These are phyloP conservation scores for Astrothelium subdiscretum DNA, from an alignment of 495 filamentous ascomycete species.

Conservation along the genomic window DNA sequence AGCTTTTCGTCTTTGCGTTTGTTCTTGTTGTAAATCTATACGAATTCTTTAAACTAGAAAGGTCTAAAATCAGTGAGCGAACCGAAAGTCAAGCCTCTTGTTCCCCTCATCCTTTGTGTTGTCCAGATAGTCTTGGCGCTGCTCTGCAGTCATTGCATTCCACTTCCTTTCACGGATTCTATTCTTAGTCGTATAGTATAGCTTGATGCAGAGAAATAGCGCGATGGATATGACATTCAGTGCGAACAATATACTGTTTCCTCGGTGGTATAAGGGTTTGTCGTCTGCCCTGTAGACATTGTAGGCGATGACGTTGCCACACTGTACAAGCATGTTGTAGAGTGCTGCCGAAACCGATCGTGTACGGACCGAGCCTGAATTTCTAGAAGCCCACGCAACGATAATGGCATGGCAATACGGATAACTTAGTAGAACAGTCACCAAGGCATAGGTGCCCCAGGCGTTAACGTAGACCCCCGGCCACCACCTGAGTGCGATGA, in stretches of 20 bases:
- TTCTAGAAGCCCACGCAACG: conserved; percentile 33
- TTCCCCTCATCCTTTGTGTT: conserved; percentile 29
- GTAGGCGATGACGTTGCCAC: conserved; percentile 25
- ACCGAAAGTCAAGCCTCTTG: conserved; percentile 32
- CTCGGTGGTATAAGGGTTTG: conserved; percentile 29
- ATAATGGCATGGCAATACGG: conserved; percentile 37
- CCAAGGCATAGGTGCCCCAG: conserved; percentile 33
- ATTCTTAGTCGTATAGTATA: conserved; percentile 24
- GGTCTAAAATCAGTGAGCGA: conserved; percentile 24
- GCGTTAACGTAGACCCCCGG: conserved; percentile 23
- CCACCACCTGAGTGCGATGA: conserved; percentile 30
- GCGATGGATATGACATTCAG: conserved; percentile 27
- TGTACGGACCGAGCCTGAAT: conserved; percentile 32
- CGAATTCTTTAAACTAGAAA: too few relatives aligned
- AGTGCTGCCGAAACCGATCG: conserved; percentile 33
- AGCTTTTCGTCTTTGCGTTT: too few relatives aligned
- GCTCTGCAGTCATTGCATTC: conserved; percentile 23
- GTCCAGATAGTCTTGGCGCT: conserved; percentile 24
- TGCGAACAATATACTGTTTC: conserved; percentile 30
- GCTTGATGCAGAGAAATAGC: conserved; percentile 21
- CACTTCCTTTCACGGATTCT: conserved; percentile 28
- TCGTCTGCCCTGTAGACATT: conserved; percentile 31
- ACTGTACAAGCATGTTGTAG: conserved; percentile 36
- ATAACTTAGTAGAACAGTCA: conserved; percentile 31
- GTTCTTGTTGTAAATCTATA: too few relatives aligned